These are phyloP conservation scores for Cercospora berteroae DNA, from an alignment of 2,329 filamentous ascomycete species.

Conservation along the genomic window DNA sequence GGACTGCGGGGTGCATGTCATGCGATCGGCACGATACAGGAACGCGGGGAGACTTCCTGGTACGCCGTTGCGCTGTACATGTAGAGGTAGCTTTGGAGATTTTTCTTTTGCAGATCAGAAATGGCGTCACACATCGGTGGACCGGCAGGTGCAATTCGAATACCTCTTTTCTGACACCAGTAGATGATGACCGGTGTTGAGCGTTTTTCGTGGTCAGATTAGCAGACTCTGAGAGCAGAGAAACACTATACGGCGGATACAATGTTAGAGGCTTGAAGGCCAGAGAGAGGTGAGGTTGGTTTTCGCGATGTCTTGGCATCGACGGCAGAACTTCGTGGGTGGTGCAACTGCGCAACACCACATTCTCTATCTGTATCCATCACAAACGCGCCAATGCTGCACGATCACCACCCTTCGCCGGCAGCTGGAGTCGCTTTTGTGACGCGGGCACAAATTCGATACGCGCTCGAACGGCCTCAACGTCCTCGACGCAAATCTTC, in stretches of 20 bases:
- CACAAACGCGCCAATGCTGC: conserved; percentile 33
- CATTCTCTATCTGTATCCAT: conserved; percentile 1
- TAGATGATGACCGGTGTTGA: not conserved
- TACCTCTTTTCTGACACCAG: not conserved
- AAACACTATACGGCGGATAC: not conserved
- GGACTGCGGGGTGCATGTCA: not conserved
- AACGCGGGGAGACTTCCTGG: not conserved
- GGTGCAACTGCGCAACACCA: not conserved
- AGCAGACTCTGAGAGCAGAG: not conserved
- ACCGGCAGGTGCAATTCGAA: not conserved
- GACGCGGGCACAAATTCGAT: conserved; percentile 19
- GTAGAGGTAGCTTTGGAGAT: not conserved
- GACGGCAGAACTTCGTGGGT: not conserved
- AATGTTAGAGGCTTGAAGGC: not conserved
- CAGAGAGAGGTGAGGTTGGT: not conserved
- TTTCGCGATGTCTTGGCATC: not conserved
- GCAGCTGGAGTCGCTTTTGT: conserved; percentile 18
- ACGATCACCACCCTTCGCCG: conserved; percentile 28
- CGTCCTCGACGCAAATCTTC: conserved; percentile 27
- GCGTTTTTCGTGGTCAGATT: not conserved
- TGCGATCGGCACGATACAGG: not conserved
- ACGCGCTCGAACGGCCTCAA: conserved; percentile 28
- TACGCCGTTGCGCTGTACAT: not conserved
- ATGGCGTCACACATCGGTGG: not conserved
- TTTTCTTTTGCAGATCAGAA: not conserved